These are phyloP conservation scores for Aspergillus proliferans DNA, from an alignment of 2,329 filamentous ascomycete genomes.

Conservation along the genomic window DNA sequence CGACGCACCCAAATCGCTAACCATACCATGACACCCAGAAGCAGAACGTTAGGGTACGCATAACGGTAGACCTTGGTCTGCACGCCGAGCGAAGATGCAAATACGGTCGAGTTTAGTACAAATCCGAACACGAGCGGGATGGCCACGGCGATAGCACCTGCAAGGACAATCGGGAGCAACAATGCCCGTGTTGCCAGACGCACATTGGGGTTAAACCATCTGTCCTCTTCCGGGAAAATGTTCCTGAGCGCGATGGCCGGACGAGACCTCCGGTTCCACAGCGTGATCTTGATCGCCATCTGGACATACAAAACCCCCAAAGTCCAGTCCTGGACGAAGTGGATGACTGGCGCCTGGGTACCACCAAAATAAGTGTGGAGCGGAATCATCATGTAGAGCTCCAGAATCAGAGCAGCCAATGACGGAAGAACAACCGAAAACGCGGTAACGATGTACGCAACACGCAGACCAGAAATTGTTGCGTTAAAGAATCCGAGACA, in stretches of 20 bases:
- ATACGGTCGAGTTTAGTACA: conserved; percentile 41
- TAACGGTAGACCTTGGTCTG: conserved; percentile 53
- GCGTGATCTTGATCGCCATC: conserved; percentile 63
- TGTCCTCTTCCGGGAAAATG: conserved; percentile 56
- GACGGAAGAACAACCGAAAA: conserved; percentile 76
- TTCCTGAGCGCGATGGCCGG: conserved; percentile 68
- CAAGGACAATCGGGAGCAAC: conserved; percentile 64
- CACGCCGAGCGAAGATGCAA: conserved; percentile 25
- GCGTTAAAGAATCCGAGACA: conserved; percentile 13
- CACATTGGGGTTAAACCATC: conserved; percentile 74
- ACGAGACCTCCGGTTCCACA: conserved; percentile 63
- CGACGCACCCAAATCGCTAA: conserved; percentile 34
- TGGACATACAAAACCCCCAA: conserved; percentile 86
- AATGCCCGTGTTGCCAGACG: conserved; percentile 76
- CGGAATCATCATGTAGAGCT: conserved; percentile 83
- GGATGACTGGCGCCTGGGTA: conserved; percentile 47
- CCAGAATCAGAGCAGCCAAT: conserved; percentile 70
- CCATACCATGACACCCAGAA: conserved; percentile 48
- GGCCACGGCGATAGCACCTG: conserved; percentile 58
- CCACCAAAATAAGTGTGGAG: conserved; percentile 66
- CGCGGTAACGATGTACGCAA: conserved; percentile 69
- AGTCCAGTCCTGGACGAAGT: conserved; percentile 90
- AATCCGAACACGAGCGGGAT: conserved; percentile 58
- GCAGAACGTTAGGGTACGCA: conserved; percentile 64
- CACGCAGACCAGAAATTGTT: conserved; percentile 36